Evolutionary conservation across 169 alveolate genomes (phyloP), one percentile per base, ranked within the genome.

Genomic region (Cryptosporidium felis): DNA sequence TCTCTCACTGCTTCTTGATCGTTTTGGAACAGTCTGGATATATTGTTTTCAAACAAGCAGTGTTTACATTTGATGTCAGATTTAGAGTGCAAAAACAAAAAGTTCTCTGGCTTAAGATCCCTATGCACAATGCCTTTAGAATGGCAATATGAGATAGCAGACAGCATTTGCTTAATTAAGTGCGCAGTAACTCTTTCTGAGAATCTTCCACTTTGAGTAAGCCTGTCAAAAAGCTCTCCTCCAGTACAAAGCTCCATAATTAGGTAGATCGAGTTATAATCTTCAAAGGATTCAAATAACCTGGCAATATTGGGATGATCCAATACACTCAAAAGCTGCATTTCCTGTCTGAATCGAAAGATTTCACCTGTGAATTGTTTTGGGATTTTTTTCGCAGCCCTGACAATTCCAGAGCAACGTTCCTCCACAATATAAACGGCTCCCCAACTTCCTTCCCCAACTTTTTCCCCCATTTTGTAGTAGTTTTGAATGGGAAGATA

Each of bases 51-150:
- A 65, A 65, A 65, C 9, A 65, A 44, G 44, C 66, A 32, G 41
- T 74, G 65, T 0, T 28, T 49, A 28, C 85, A 74, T 26, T 12
- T 53, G 0, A 74, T 79, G 16, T 49, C 44, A 8, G 65, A 62
- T 32, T 49, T 56, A 18, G 88, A 66, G 51, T 81, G 49, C 42
- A 81, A 38, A 85, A 92, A 80, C n/a, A 94, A 42, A 23, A 94
- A 91, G 80, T 94, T 94, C 80, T 92, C 95, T 1, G 97, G 96
- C 41, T 92, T 94, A 26, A 94, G 56, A 74, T 94, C 97, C 47
- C 95, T 81, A 82, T 94, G 97, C 8, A 89, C 89, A 16, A 94
- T 89, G 12, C 92, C 89, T 53, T 90, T 82, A 21, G 81, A 65
- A 61, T 92, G 95, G 61, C 94, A 91, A 80, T 92, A 91, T 41